Conservation (phyloP, 2,329 filamentous ascomycete genomes). For the Pseudogymnoascus sp. region DNA sequence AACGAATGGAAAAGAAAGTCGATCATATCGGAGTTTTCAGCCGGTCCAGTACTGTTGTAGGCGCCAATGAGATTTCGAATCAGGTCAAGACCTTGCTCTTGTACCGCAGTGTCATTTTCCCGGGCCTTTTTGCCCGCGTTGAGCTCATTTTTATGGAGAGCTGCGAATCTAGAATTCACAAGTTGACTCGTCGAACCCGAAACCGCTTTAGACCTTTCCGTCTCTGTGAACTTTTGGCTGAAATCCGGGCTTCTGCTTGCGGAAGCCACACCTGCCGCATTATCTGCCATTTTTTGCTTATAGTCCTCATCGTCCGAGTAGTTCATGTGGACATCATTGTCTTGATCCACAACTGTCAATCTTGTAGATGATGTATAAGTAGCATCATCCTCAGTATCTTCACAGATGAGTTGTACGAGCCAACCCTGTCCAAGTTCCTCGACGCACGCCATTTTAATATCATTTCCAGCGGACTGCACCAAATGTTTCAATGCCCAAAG, state of each 20-base stretch:
- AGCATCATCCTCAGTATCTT: slow-evolving; percentile 46
- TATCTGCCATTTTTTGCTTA: neutral
- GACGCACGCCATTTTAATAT: slow-evolving; percentile 69
- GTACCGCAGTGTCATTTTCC: slow-evolving; percentile 73
- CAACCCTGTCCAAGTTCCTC: slow-evolving; percentile 71
- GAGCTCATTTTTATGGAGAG: slow-evolving; percentile 57
- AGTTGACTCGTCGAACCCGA: slow-evolving; percentile 33
- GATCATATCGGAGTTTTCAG: slow-evolving; percentile 64
- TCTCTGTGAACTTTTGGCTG: neutral
- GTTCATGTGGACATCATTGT: slow-evolving; percentile 53
- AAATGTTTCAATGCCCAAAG: slow-evolving; percentile 93
- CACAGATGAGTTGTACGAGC: slow-evolving; percentile 70
- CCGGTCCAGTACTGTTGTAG: slow-evolving; percentile 41
- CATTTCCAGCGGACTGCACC: slow-evolving; percentile 61
- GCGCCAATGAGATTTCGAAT: slow-evolving; percentile 79
- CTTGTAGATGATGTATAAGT: slow-evolving; percentile 13
- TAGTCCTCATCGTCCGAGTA: slow-evolving; percentile 36
- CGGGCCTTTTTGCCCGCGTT: slow-evolving; percentile 60
- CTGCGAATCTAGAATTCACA: slow-evolving; percentile 42
- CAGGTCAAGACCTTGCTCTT: slow-evolving; percentile 85
- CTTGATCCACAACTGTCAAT: slow-evolving; percentile 35
- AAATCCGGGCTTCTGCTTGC: neutral
- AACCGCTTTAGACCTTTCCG: slow-evolving; percentile 10
- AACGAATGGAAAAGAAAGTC: slow-evolving; percentile 72
- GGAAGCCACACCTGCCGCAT: neutral